Conservation (phyloP, 768 basidiomycete species). For the Candolleomyces eurysporus region DNA sequence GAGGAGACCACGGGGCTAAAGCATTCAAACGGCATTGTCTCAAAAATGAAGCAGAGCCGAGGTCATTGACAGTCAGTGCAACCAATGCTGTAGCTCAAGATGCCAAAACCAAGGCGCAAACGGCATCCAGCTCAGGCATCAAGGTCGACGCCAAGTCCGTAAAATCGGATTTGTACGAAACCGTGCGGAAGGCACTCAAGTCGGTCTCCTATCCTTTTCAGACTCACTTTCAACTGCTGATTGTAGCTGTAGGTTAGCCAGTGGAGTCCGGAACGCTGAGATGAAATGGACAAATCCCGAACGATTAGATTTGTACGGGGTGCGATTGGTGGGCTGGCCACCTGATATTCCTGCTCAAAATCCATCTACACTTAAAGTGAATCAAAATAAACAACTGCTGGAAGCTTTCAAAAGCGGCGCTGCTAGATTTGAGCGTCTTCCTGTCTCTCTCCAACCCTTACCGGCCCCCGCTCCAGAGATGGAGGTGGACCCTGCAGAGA, state of each 20-base stretch:
- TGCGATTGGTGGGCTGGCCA: constrained; percentile 66
- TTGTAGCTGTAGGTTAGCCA: constrained; percentile 38
- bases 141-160: constrained; percentile 30
- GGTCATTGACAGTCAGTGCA: neutral
- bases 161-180: constrained; percentile 57
- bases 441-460: neutral
- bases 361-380: constrained; percentile 54
- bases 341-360: constrained; percentile 54
- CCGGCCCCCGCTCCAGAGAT: constrained; percentile 6
- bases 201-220: constrained; percentile 20
- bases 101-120: constrained; percentile 12
- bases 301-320: constrained; percentile 53
- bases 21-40: constrained; percentile 50
- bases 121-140: constrained; percentile 11
- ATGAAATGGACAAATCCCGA: constrained; percentile 77
- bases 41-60: constrained; percentile 22
- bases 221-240: constrained; percentile 7
- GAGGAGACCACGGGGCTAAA: constrained; percentile 56
- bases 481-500: constrained; percentile 11
- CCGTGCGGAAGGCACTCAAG: constrained; percentile 55
- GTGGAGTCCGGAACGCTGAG: constrained; percentile 62
- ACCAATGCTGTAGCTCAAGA: neutral
- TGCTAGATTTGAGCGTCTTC: constrained; percentile 43
- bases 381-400: constrained; percentile 53
- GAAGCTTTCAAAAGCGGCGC: constrained; percentile 47